phyloP scores from a whole-genome alignment of 2,329 filamentous ascomycete species.

The Aureobasidium vineae region DNA sequence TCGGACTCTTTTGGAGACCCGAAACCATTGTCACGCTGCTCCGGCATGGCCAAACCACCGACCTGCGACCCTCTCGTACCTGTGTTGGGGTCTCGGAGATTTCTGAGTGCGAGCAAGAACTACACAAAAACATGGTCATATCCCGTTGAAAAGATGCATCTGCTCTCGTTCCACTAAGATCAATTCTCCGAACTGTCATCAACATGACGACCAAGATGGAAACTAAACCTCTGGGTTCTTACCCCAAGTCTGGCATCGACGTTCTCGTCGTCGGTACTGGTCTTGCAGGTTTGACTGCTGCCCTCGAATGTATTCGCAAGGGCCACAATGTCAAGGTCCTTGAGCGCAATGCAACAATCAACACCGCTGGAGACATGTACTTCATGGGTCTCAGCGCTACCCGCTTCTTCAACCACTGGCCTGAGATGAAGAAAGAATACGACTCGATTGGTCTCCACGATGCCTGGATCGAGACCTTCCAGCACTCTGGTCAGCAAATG shows the following conservation, averaged over 20 bases:
- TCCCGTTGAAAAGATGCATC: conserved; percentile 22
- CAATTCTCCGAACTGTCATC: conserved; percentile 23
- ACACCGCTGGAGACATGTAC: conserved; percentile 59
- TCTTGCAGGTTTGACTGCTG: conserved; percentile 36
- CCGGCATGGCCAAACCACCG: conserved; percentile 21
- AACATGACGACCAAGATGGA: conserved; percentile 31
- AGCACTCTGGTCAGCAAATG: conserved; percentile 53
- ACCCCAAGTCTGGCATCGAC: conserved; percentile 42
- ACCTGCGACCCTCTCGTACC: conserved; percentile 17
- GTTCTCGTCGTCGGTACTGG: conserved; percentile 38
- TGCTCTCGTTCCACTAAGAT: conserved; percentile 2
- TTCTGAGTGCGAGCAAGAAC: background rate
- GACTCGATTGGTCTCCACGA: conserved; percentile 54
- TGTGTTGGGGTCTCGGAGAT: conserved; percentile 11
- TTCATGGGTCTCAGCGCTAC: conserved; percentile 59
- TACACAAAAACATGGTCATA: conserved; percentile 23
- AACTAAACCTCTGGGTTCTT: conserved; percentile 53
- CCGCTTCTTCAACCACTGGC: conserved; percentile 56
- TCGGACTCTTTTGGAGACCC: conserved; percentile 27
- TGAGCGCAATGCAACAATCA: conserved; percentile 47
- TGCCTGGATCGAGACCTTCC: conserved; percentile 57
- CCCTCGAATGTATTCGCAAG: conserved; percentile 38
- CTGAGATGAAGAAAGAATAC: conserved; percentile 53
- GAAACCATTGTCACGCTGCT: conserved; percentile 6
- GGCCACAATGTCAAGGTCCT: conserved; percentile 37